Evolutionary conservation across 1,284 basidiomycete species (phyloP).

Genomic region (Prillingera fragicola): DNA sequence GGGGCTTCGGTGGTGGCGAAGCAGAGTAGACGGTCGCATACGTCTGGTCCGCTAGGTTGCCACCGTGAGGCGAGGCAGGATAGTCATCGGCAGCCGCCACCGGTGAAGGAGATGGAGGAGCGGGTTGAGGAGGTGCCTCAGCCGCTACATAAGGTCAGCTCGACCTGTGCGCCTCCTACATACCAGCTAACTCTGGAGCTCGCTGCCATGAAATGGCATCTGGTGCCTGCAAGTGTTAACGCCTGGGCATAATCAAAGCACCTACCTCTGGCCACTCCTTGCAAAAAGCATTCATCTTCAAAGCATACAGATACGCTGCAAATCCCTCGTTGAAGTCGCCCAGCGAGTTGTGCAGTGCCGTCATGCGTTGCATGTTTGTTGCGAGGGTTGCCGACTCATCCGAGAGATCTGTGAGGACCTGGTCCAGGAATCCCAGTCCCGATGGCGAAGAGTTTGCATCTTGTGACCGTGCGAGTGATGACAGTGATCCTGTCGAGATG

Average conservation of each 20-base stretch:
- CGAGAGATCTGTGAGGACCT: slow-evolving; percentile 73
- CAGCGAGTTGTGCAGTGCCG: slow-evolving; percentile 66
- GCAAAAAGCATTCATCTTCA: slow-evolving; percentile 92
- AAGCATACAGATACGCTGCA: slow-evolving; percentile 80
- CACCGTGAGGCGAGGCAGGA: no score
- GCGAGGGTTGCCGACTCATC: slow-evolving; percentile 80
- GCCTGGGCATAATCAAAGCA: slow-evolving; percentile 15
- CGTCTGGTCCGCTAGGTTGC: slow-evolving; percentile 42
- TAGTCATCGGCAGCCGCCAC: background rate
- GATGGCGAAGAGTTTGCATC: slow-evolving; percentile 64
- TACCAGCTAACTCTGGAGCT: slow-evolving; percentile 10
- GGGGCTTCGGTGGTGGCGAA: background rate
- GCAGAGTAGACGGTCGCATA: slow-evolving; percentile 40
- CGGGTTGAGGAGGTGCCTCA: background rate
- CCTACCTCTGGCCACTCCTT: slow-evolving; percentile 83
- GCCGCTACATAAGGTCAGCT: background rate
- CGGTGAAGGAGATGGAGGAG: background rate
- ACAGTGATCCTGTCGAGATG: slow-evolving; percentile 84
- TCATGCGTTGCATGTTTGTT: slow-evolving; percentile 66
- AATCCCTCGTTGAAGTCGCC: slow-evolving; percentile 88
- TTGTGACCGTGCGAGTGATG: slow-evolving; percentile 68
- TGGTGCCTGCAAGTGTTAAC: no score
- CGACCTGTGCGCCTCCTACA: background rate
- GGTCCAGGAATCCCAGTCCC: slow-evolving; percentile 78
- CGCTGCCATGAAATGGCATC: slow-evolving; percentile 54